Base-by-base conservation (phyloP, 768 basidiomycete species). In the Lactifluus volemus region DNA sequence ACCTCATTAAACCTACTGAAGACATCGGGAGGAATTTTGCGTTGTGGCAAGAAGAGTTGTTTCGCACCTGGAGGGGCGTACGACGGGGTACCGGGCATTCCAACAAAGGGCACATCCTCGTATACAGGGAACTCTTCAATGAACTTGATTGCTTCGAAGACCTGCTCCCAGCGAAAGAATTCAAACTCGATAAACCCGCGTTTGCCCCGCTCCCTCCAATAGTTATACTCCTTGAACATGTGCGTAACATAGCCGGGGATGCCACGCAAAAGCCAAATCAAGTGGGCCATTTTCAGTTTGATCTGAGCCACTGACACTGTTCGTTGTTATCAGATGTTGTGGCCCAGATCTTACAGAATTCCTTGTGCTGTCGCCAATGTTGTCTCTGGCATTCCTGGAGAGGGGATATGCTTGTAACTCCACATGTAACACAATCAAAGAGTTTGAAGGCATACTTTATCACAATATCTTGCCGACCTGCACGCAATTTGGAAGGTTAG, bases 261-360 rank as follows among this genome's bases (percentile, higher is more conserved):
- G 29, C 67, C 67, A 11, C 67, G 67, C 14, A 68, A 19, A 21
- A 68, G 54, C 67, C 67, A 67, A 48, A 68, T 67, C 36, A 68
- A 49, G 32, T 63, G 25, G 12, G 61, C 55, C 67, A 68, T 67
- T 53, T 65, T 62, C 48, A 55, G 45, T 51, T 67, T 68, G 49
- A 68, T 62, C 59, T 67, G 63, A 11, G 60, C 67, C 7, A 68
- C 63, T 2, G 67, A 19, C 19, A 61, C 32, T 67, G 55, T 14
- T 49, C 58, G 11, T 63, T 59, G 55, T 59, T 59, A 12, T 59
- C 59, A 19, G 67, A 64, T 4, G 66, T 55, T 17, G 21, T 25
- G 2, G 63, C 56, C 67, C 67, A 67, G 5, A 67, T 41, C n/a
- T 59, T 55, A 57, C 67, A 67, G 49, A 61, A 59, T 36, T 67